These are phyloP conservation scores for Starmerella lactis-condensi DNA, from an alignment of 805 yeast species.

Conservation along the genomic window DNA sequence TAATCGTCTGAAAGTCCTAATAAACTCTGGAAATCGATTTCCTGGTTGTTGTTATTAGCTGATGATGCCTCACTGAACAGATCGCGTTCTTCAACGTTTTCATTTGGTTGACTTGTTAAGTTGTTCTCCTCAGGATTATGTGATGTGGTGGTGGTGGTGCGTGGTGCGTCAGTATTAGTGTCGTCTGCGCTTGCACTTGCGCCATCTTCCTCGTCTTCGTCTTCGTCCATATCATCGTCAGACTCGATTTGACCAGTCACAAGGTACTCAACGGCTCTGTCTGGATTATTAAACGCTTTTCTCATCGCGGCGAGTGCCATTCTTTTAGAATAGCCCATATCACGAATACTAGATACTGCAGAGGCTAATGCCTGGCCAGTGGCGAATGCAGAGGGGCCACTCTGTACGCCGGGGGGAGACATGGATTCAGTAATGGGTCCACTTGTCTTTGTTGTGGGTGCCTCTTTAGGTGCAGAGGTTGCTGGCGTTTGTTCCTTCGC, in stretches of 20 bases:
- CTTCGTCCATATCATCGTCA: slow-evolving; percentile 22
- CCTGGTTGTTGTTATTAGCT: slow-evolving; percentile 19
- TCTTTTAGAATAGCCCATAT: slow-evolving; percentile 83
- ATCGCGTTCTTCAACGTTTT: slow-evolving; percentile 22
- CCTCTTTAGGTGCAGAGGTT: slow-evolving; percentile 12
- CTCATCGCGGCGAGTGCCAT: slow-evolving; percentile 80
- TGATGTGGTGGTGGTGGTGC: no score
- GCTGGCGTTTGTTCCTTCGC: slow-evolving; percentile 12
- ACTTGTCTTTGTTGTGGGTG: slow-evolving; percentile 20
- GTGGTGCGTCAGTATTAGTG: slow-evolving; percentile 4
- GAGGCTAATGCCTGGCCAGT: slow-evolving; percentile 58
- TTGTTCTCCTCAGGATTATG: no score
- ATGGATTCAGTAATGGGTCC: slow-evolving; percentile 8
- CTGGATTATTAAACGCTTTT: slow-evolving; percentile 94
- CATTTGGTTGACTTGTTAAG: neutral
- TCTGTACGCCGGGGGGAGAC: neutral
- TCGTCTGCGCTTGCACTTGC: slow-evolving; percentile 15
- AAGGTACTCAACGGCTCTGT: slow-evolving; percentile 89
- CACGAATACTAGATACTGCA: slow-evolving; percentile 68
- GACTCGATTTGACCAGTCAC: slow-evolving; percentile 72
- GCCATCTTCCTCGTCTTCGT: slow-evolving; percentile 11
- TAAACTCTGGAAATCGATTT: slow-evolving; percentile 20
- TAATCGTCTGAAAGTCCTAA: slow-evolving; percentile 30
- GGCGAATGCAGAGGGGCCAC: slow-evolving; percentile 30
- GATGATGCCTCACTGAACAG: slow-evolving; percentile 27